Evolutionary conservation across 2,329 filamentous ascomycete genomes (phyloP).

Genomic region (Karstenula rhodostoma): DNA sequence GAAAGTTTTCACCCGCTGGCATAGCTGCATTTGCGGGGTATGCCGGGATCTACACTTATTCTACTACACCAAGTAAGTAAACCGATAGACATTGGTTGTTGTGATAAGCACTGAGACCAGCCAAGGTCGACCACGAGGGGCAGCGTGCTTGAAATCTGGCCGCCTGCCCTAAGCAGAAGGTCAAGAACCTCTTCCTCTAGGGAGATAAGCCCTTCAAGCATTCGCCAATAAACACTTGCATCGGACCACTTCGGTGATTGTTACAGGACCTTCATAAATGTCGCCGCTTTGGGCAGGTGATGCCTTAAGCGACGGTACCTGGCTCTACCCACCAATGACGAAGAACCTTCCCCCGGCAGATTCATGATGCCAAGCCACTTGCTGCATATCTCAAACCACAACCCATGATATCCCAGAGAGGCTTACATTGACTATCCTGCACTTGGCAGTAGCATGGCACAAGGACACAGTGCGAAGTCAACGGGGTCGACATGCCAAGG

Average conservation of each 20-base stretch:
- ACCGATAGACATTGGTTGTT: background rate
- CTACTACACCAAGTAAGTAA: constrained; percentile 1
- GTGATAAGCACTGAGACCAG: background rate
- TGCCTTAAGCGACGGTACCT: constrained; percentile 14
- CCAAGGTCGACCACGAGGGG: background rate
- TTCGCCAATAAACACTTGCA: constrained; percentile 9
- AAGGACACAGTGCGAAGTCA: background rate
- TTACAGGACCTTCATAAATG: constrained; percentile 2
- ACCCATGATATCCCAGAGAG: background rate
- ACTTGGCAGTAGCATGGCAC: constrained; percentile 2
- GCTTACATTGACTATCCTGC: constrained; percentile 6
- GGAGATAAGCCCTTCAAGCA: constrained; percentile 5
- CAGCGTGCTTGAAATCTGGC: background rate
- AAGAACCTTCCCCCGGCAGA: background rate
- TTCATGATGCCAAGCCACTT: constrained; percentile 4
- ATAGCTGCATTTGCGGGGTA: constrained; percentile 7
- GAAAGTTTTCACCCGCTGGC: background rate
- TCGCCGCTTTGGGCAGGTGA: constrained; percentile 16
- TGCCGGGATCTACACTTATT: constrained; percentile 5
- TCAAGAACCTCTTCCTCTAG: background rate
- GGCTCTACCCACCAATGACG: constrained; percentile 2
- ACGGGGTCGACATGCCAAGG: constrained; percentile 3
- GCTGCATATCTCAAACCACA: constrained; percentile 8
- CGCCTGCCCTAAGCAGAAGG: constrained; percentile 9
- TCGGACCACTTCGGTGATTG: constrained; percentile 8